Percentiles rank a stretch among this genome's conserved stretches.
These are phyloP conservation scores for Prunus mira DNA, from an alignment of 306 rosid genomes.

Conservation along the genomic window DNA sequence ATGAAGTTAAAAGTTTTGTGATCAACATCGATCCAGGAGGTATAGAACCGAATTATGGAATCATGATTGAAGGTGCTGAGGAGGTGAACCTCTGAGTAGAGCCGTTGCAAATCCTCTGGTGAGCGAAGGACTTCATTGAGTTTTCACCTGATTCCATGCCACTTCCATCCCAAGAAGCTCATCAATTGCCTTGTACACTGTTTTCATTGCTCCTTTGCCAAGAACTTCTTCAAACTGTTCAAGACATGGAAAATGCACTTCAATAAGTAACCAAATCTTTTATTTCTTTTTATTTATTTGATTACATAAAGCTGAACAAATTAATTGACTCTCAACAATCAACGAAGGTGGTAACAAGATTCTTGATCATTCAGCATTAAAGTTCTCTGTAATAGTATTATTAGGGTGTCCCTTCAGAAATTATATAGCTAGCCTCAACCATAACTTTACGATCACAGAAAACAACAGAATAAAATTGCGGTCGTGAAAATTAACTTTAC, in stretches of 20 bases:
- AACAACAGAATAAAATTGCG: not conserved
- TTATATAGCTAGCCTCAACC: not conserved
- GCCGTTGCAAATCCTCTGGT: slow-evolving; percentile 78
- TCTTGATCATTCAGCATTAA: not conserved
- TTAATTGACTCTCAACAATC: not conserved
- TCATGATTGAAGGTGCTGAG: slow-evolving; percentile 82
- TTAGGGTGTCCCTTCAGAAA: not conserved
- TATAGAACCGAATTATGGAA: slow-evolving; percentile 66
- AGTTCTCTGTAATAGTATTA: not conserved
- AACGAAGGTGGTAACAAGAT: not conserved
- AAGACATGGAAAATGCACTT: slow-evolving; percentile 11
- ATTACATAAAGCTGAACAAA: not conserved
- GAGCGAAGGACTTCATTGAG: slow-evolving; percentile 63
- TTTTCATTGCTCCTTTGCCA: slow-evolving; percentile 92
- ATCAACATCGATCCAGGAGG: slow-evolving; percentile 80
- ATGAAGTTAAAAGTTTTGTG: slow-evolving; percentile 75
- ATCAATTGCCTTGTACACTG: slow-evolving; percentile 86
- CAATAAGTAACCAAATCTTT: not conserved
- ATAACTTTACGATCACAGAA: not conserved
- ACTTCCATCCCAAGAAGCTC: slow-evolving; percentile 81
- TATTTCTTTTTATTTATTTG: not conserved
- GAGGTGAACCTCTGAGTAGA: slow-evolving; percentile 91
- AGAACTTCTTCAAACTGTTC: slow-evolving; percentile 65
- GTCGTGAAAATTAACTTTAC: not conserved
- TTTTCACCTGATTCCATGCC: slow-evolving; percentile 83